These are phyloP conservation scores for Aegilops umbellulata DNA, from an alignment of 176 grass and related monocot genomes.

Conservation along the genomic window DNA sequence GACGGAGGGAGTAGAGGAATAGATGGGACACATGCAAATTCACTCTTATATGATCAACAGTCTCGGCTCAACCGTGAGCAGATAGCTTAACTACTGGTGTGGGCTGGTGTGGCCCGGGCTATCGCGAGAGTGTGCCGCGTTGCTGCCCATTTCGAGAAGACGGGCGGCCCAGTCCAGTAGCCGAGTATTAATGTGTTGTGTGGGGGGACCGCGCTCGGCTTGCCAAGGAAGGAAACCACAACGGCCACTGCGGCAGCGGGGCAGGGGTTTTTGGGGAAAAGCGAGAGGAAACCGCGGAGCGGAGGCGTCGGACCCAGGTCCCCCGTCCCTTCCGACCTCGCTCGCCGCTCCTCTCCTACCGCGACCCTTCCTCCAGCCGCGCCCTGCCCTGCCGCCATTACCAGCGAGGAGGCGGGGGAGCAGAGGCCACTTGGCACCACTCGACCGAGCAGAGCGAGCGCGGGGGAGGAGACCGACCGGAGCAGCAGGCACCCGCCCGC, in stretches of 20 bases:
- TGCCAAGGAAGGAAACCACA: conserved; percentile 34
- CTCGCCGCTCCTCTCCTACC: not conserved
- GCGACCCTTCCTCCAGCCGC: not conserved
- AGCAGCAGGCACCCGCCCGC: not conserved
- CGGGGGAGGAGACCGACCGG: not conserved
- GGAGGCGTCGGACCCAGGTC: not conserved
- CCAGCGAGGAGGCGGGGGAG: not conserved
- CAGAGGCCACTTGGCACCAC: not conserved
- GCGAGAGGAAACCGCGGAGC: not conserved
- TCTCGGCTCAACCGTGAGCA: not conserved
- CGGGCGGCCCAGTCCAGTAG: not conserved
- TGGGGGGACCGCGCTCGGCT: not conserved
- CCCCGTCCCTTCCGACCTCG: not conserved
- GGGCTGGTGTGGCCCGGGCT: too few species aligned
- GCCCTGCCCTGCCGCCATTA: not conserved
- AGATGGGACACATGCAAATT: too few species aligned
- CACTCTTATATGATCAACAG: not conserved
- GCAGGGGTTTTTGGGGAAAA: not conserved
- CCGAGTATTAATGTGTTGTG: not conserved
- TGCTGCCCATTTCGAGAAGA: not conserved
- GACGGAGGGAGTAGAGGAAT: too few species aligned
- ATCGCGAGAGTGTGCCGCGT: too few species aligned
- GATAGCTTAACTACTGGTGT: not conserved
- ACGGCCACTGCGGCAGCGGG: conserved; percentile 19
- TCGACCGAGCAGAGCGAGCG: conserved; percentile 5